Conservation (phyloP, 345 rosid genomes). For the Kernera saxatilis region DNA sequence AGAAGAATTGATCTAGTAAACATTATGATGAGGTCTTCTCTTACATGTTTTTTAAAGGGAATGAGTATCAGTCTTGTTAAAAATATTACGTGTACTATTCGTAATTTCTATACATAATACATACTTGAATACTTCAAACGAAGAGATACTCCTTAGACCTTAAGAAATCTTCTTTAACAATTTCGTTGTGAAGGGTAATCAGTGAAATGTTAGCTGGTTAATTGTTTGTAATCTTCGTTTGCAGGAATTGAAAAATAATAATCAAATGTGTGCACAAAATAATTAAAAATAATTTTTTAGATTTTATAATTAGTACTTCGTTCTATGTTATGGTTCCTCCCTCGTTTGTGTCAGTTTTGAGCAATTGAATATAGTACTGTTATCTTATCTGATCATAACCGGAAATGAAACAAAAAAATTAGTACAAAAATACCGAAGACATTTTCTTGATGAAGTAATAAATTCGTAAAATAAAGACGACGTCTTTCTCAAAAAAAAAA, state of each 20-base stretch:
- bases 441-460: slow-evolving; percentile 9
- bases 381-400: not conserved
- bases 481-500: too few species aligned
- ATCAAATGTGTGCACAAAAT: not conserved
- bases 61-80: not conserved
- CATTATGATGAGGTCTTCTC: not conserved
- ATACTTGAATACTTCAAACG: slow-evolving; percentile 14
- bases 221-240: not conserved
- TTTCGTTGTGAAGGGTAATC: not conserved
- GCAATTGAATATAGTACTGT: not conserved
- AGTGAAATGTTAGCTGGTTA: not conserved
- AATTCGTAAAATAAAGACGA: not conserved
- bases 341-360: not conserved
- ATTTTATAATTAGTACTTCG: not conserved
- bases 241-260: not conserved
- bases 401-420: not conserved
- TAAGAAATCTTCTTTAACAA: not conserved
- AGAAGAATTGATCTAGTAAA: not conserved
- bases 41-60: not conserved
- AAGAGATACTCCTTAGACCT: not conserved
- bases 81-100: not conserved
- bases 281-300: not conserved
- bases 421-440: not conserved
- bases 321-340: not conserved
- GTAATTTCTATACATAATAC: not conserved